Base-by-base conservation (phyloP, 805 yeast species). In the Candida odintsovae region DNA sequence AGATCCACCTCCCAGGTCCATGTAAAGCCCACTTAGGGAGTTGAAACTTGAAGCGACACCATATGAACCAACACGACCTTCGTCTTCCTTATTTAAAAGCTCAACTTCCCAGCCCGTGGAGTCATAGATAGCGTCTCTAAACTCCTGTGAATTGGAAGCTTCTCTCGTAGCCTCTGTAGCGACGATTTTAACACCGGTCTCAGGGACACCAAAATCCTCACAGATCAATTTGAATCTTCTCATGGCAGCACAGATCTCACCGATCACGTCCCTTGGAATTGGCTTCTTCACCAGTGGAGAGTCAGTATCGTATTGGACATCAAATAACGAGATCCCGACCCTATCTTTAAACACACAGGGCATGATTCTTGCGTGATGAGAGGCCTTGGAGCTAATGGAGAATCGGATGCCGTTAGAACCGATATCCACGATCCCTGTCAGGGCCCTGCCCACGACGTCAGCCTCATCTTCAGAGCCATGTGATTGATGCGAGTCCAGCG, bases 281-380 rank as follows among this genome's bases (percentile, higher is more conserved):
- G 85, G 84, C 13, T 69, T 69, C 51, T 73, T 75, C 13, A 63
- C 67, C 6, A 56, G 48, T 39, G 71, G 54, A 49, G 46, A 45
- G 12, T 69, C 53, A 6, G 74, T 47, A 49, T 70, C 57, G 60
- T 68, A 70, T 55, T 81, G 85, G 0, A 77, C 80, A 50, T 82
- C 88, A 58, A 78, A 82, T 18, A 85, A 63, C 0, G 90, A 80
- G 12, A 85, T 79, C 2, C 86, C 86, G 3, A 84, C 73, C 41
- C 90, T 66, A 54, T 85, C 92, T 51, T 84, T 86, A 65, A 80
- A 85, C 11, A 84, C 80, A 59, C 88, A 82, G 1, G 94, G 92
- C 77, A 86, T 77, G 5, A 82, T 80, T 50, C 94, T 71, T 1
- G 88, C 87, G 61, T 82, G 86, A 50, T 77, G 82, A 1, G 83